phyloP scores from a whole-genome alignment of 108 stramenopile genomes.

The Parietichytrium sp. region DNA sequence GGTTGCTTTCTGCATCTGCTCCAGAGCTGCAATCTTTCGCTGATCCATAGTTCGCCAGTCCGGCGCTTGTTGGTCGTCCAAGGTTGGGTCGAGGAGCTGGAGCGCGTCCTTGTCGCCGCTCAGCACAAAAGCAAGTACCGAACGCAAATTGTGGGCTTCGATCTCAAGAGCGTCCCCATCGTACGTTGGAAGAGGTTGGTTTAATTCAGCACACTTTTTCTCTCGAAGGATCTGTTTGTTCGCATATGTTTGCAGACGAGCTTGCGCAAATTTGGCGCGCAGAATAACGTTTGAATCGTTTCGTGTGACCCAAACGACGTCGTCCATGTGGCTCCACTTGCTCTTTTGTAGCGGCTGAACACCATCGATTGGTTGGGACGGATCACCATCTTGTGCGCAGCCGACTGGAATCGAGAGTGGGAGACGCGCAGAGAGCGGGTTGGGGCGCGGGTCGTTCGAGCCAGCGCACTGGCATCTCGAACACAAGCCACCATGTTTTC shows the following conservation, averaged over 20 bases:
- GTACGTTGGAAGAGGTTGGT: no score
- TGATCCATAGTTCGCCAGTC: not conserved
- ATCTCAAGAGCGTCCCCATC: not conserved
- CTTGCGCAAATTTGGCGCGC: not conserved
- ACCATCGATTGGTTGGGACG: no score
- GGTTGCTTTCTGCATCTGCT: not conserved
- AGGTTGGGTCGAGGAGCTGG: not conserved
- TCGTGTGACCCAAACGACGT: not conserved
- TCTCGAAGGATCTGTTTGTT: no score
- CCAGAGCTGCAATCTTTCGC: not conserved
- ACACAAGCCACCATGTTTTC: no score
- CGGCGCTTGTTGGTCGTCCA: not conserved
- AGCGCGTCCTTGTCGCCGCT: not conserved
- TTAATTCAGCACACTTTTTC: no score
- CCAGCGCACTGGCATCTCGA: no score
- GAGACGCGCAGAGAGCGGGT: no score
- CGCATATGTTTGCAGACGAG: not conserved
- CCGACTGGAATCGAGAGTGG: no score
- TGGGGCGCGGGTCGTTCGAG: no score
- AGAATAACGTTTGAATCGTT: not conserved
- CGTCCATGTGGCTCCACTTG: no score
- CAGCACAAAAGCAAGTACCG: not conserved
- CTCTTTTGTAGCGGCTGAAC: no score
- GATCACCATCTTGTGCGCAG: no score
- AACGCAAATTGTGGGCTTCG: conserved; percentile 19